phyloP scores from a whole-genome alignment of 2,329 filamentous ascomycete species.

The Balansia obtecta region DNA sequence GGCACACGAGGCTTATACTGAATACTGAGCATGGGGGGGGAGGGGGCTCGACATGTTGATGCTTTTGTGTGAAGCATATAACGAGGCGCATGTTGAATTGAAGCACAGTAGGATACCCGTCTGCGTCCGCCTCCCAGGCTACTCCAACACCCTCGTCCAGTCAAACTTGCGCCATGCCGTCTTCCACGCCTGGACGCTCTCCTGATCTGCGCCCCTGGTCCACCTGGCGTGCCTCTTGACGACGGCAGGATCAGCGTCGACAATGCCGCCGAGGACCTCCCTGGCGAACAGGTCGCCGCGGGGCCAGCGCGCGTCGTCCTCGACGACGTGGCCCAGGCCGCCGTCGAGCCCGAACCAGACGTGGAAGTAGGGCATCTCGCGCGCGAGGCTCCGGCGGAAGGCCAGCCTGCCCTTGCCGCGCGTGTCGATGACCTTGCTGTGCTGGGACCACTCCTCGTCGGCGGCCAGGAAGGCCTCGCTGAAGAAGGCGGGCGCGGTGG shows the following conservation, averaged over 20 bases:
- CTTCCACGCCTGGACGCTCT: conserved; percentile 63
- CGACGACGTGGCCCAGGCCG: conserved; percentile 82
- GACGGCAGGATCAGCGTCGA: conserved; percentile 68
- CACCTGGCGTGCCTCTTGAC: conserved; percentile 87
- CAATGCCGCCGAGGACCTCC: conserved; percentile 84
- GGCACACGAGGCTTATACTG: no score
- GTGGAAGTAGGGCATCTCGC: conserved; percentile 98
- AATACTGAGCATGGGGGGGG: no score
- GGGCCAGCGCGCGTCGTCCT: conserved; percentile 77
- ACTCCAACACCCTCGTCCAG: conserved; percentile 53
- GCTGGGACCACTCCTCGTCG: conserved; percentile 92
- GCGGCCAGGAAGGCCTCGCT: conserved; percentile 79
- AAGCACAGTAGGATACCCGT: no score
- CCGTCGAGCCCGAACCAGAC: conserved; percentile 92
- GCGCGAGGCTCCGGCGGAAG: conserved; percentile 71
- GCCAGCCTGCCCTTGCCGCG: conserved; percentile 65
- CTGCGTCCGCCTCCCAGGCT: no score
- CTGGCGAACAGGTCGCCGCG: conserved; percentile 84
- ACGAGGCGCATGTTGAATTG: no score
- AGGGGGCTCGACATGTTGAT: no score
- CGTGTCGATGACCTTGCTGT: conserved; percentile 91
- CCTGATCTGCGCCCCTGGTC: conserved; percentile 54
- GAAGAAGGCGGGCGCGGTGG: conserved; percentile 89
- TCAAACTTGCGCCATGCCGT: conserved; percentile 88
- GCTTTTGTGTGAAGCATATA: no score